Conservation (phyloP, 441 rosid genomes). For the Gossypium lobatum region DNA sequence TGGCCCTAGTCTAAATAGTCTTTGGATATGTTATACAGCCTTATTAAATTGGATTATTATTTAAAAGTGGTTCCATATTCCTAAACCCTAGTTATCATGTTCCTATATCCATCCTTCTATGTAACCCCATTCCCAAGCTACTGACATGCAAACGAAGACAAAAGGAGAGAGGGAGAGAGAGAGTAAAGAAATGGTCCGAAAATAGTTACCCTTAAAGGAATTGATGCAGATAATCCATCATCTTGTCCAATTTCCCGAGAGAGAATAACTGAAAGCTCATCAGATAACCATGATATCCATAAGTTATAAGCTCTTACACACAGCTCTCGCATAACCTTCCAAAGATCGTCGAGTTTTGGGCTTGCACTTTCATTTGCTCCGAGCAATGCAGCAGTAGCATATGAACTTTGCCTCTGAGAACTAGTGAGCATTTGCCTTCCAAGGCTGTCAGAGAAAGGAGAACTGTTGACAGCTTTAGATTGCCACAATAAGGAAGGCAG, state of each 20-base stretch:
- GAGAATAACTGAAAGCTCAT: conserved; percentile 79
- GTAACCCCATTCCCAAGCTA: neutral
- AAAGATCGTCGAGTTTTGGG: conserved; percentile 72
- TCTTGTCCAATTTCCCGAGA: conserved; percentile 62
- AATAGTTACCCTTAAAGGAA: conserved; percentile 65
- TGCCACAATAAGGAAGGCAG: conserved; percentile 59
- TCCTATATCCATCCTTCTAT: neutral
- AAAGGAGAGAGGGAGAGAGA: neutral
- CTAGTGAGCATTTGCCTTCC: conserved; percentile 43
- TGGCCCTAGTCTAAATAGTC: neutral
- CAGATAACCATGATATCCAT: conserved; percentile 89
- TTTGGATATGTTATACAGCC: neutral
- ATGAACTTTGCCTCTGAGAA: conserved; percentile 64
- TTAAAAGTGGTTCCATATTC: neutral
- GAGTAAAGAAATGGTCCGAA: conserved; percentile 3
- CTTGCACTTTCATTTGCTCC: conserved; percentile 78
- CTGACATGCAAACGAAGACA: neutral
- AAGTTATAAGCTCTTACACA: conserved; percentile 80
- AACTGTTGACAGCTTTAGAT: conserved; percentile 40
- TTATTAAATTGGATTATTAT: neutral
- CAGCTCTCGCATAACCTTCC: conserved; percentile 51
- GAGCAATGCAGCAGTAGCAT: conserved; percentile 76
- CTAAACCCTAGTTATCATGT: neutral
- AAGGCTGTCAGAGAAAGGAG: conserved; percentile 40
- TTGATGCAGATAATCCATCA: conserved; percentile 78